Base-by-base conservation (phyloP, 345 rosid species). In the Theobroma cacao region DNA sequence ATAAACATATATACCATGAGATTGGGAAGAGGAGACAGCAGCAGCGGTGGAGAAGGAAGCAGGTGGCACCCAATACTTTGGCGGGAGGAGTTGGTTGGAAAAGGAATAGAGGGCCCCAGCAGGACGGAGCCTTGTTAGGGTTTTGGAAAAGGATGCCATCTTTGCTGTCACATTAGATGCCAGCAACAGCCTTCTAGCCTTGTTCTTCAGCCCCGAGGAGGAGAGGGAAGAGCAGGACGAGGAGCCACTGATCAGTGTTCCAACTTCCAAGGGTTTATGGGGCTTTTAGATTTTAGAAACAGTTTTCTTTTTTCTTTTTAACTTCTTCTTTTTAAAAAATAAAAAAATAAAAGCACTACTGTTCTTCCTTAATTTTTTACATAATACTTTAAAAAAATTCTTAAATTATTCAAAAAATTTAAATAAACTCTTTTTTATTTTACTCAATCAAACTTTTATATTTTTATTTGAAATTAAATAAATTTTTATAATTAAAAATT, bases 101-200 rank as follows among this genome's bases (percentile, higher is more conserved):
- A 67, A 47, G 40, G 71, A 63, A 58, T 4, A 50, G 4, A 75
- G 30, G 45, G 78, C 20, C 41, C 80, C 80, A 26, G 80, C 83
- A 43, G 73, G 4, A 26, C 82, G 85, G 61, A 81, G 78, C 82
- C 82, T 84, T 8, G 84, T 78, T 72, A 90, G 83, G 76, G 88
- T 20, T 87, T 80, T 89, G 80, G 89, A 85, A 12, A 89, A 64
- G 75, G 88, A 84, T 28, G 86, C 73, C 91, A 81, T 87, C 77
- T 79, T 83, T 63, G 74, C 52, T 79, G 53, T 48, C 58, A 67
- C 80, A 81, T 80, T 73, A 59, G 79, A 71, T 31, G 45, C 41
- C 73, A 41, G 13, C 47, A 64, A 22, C 28, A 55, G 24, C 48
- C 69, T 22, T 28, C 41, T 31, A n/a, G n/a, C n/a, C n/a, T 38